Evolutionary conservation across 140 eudicot species (phyloP).

Genomic region (Anethum foeniculum): DNA sequence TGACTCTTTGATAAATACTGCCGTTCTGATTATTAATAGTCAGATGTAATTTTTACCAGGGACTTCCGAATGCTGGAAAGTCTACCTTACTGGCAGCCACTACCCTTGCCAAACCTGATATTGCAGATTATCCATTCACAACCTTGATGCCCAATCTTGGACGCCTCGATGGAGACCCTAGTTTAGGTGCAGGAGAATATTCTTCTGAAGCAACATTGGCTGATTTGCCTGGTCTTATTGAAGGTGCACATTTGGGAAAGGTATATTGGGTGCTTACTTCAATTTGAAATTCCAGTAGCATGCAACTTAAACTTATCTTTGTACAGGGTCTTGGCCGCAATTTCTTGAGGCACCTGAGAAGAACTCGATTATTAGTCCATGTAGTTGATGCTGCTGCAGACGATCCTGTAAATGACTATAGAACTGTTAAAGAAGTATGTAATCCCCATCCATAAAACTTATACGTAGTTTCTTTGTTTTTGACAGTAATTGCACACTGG

Average conservation of each 20-base stretch:
- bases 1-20: not conserved
- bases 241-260: constrained; percentile 97
- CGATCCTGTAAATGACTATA: constrained; percentile 81
- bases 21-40: not conserved
- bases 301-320: constrained; percentile 11
- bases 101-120: constrained; percentile 90
- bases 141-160: constrained; percentile 98
- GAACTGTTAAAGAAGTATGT: constrained; percentile 88
- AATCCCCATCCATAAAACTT: not conserved
- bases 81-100: constrained; percentile 83
- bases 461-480: not conserved
- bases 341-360: constrained; percentile 85
- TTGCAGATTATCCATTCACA: constrained; percentile 97
- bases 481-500: not conserved
- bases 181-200: constrained; percentile 73
- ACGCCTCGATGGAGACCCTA: constrained; percentile 96
- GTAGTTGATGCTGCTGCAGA: constrained; percentile 86
- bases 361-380: constrained; percentile 92
- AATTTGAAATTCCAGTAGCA: constrained; percentile 4
- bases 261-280: constrained; percentile 25
- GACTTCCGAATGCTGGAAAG: constrained; percentile 98
- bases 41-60: constrained; percentile 31
- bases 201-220: constrained; percentile 95
- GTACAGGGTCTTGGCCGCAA: constrained; percentile 95
- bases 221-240: constrained; percentile 96